These are phyloP conservation scores for Alternaria gaisen DNA, from an alignment of 2,329 filamentous ascomycete genomes.

Conservation along the genomic window DNA sequence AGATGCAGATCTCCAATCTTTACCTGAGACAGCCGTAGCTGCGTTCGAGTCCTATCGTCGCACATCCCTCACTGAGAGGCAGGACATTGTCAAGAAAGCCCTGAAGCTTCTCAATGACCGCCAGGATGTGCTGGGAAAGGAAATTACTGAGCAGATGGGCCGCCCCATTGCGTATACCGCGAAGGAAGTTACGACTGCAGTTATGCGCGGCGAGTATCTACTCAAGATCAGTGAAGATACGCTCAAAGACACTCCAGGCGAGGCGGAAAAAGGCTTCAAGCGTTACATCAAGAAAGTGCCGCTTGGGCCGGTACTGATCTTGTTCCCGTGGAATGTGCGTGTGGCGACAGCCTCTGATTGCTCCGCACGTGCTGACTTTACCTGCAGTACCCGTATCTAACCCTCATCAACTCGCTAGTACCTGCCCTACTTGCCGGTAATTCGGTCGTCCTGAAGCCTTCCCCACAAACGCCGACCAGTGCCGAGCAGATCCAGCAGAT, in stretches of 20 bases:
- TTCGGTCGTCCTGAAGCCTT: constrained; percentile 91
- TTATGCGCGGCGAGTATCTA: constrained; percentile 85
- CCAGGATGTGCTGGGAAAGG: constrained; percentile 81
- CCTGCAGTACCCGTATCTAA: constrained; percentile 87
- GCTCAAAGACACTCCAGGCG: constrained; percentile 81
- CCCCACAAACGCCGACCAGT: constrained; percentile 91
- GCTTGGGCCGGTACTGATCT: constrained; percentile 84
- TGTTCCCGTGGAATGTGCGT: constrained; percentile 96
- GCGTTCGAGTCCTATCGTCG: constrained; percentile 81
- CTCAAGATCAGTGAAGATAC: constrained; percentile 82
- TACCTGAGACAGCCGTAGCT: constrained; percentile 76
- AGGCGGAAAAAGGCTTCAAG: constrained; percentile 86
- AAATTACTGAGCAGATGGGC: constrained; percentile 95
- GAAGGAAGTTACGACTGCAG: constrained; percentile 84
- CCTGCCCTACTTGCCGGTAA: constrained; percentile 92
- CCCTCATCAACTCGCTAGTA: constrained; percentile 89
- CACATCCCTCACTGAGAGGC: constrained; percentile 77
- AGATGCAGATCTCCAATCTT: constrained; percentile 70
- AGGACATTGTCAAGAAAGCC: constrained; percentile 82
- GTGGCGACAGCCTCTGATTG: constrained; percentile 17
- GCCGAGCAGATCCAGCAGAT: constrained; percentile 82
- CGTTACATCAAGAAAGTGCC: constrained; percentile 89
- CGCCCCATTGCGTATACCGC: constrained; percentile 86
- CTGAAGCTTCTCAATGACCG: constrained; percentile 73
- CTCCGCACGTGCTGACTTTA: constrained; percentile 27